Conservation (phyloP, 179 eudicot species). For the Actinidia arguta region DNA sequence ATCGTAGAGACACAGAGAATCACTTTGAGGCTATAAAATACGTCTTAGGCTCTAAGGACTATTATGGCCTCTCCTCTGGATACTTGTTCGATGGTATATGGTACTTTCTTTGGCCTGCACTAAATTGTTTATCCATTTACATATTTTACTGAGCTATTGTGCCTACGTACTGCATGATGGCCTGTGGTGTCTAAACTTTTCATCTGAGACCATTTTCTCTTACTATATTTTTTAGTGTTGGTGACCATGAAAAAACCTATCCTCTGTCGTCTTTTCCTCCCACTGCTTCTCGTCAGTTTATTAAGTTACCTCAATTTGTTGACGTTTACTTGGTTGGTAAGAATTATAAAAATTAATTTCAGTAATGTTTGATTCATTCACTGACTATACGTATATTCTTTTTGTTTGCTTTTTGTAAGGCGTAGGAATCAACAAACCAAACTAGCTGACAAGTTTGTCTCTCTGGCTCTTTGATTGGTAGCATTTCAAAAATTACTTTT, state of each 20-base stretch:
- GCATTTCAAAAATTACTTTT: background rate
- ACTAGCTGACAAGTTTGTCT: background rate
- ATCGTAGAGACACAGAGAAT: background rate
- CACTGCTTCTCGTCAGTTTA: background rate
- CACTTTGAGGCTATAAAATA: background rate
- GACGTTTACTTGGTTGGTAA: background rate
- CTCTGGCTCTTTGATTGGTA: background rate
- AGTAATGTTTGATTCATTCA: background rate
- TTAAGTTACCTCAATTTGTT: background rate
- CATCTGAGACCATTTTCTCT: background rate
- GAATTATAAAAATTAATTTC: background rate
- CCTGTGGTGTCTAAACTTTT: background rate
- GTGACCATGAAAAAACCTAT: background rate
- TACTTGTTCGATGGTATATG: slow-evolving; percentile 2
- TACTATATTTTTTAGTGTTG: background rate
- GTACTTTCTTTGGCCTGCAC: background rate
- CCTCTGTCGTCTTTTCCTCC: background rate
- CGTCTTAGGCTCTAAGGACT: background rate
- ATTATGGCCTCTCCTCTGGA: background rate
- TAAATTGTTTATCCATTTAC: background rate
- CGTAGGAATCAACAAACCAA: background rate
- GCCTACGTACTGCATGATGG: background rate
- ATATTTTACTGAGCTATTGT: background rate
- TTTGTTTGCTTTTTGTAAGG: background rate
- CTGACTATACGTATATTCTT: background rate